Evolutionary conservation across 768 basidiomycete genomes (phyloP), one percentile per base, ranked within the genome.

Genomic region (Kondoa malvinella): DNA sequence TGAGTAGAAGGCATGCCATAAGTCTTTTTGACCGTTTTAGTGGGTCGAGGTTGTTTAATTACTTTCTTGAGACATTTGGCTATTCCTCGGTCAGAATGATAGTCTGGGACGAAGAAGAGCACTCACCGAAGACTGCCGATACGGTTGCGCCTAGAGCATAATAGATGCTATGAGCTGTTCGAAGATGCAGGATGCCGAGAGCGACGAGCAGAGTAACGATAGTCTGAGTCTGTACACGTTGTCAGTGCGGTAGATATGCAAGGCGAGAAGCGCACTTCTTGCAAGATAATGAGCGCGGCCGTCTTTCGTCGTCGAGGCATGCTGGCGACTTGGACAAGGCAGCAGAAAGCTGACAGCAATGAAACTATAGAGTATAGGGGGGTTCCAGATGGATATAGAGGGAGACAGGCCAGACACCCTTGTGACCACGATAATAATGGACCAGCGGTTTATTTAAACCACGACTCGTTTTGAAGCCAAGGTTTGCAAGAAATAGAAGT

Each of bases 1-100:
- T 80, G 80, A 0, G 80, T 80, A 3, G 78, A 79, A 27, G 80
- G 80, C 78, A 80, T 79, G 3, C 80, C 80, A 75, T 79, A 79
- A 8, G 79, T 78, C 61, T 74, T 76, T 61, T 78, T 74, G 21
- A 68, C 68, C 31, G 74, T 71, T n/a, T 66, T 71, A 26, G 76
- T 71, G 0, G 78, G 78, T 26, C 78, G 76, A 0, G 77, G 76
- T 30, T 76, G 72, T 0, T 74, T 72, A 65, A 80, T 76, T 68
- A 73, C 70, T 8, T 70, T 72, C 70, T 80, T 80, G 29, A 79
- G 69, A 26, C 75, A 21, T 72, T 80, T 80, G 58, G 79, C 79
- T 79, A 70, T 14, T 8, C 40, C 3, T 25, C 1, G 34, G 8
- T 26, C 29, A 40, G n/a, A 56, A 30, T 33, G 1, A 32, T 15